A percentile compares a stretch with the other conserved stretches of the same genome.
phyloP scores from a whole-genome alignment of 345 rosid genomes.

The Aquilaria malaccensis region DNA sequence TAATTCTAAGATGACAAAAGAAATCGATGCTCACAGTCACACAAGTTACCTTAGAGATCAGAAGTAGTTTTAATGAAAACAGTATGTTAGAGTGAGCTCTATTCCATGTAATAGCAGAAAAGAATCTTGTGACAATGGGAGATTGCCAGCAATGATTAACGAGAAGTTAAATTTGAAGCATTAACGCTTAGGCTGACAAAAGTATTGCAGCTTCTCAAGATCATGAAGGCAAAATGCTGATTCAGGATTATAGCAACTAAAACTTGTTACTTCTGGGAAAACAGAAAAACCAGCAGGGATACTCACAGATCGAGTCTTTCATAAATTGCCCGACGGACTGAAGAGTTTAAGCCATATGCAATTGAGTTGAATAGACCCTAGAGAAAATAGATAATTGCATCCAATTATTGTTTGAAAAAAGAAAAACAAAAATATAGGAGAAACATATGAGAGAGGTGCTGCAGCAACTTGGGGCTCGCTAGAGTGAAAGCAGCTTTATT shows the following conservation, averaged over 20 bases:
- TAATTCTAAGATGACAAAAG: too few relatives aligned
- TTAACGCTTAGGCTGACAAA: not conserved
- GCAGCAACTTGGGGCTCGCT: too few relatives aligned
- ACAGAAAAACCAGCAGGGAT: slow-evolving; percentile 3
- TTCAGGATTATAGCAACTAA: not conserved
- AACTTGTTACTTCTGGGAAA: not conserved
- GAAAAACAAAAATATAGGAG: not conserved
- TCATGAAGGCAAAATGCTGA: not conserved
- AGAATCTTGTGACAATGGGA: too few relatives aligned
- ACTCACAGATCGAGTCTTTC: slow-evolving; percentile 92
- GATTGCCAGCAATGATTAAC: not conserved
- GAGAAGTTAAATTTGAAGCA: not conserved
- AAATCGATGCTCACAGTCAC: too few relatives aligned
- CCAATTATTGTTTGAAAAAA: not conserved
- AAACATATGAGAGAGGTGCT: too few relatives aligned
- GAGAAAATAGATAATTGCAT: slow-evolving; percentile 4
- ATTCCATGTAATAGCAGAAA: too few relatives aligned
- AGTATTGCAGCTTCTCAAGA: too few relatives aligned
- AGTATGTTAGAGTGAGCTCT: too few relatives aligned
- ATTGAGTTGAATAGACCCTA: slow-evolving; percentile 95
- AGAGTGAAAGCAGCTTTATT: too few relatives aligned
- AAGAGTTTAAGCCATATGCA: slow-evolving; percentile 91
- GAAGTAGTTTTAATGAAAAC: too few relatives aligned
- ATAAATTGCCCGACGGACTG: slow-evolving; percentile 72
- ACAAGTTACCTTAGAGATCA: too few relatives aligned